Conservation (phyloP, 306 rosid genomes). For the Quercus engelmannii region DNA sequence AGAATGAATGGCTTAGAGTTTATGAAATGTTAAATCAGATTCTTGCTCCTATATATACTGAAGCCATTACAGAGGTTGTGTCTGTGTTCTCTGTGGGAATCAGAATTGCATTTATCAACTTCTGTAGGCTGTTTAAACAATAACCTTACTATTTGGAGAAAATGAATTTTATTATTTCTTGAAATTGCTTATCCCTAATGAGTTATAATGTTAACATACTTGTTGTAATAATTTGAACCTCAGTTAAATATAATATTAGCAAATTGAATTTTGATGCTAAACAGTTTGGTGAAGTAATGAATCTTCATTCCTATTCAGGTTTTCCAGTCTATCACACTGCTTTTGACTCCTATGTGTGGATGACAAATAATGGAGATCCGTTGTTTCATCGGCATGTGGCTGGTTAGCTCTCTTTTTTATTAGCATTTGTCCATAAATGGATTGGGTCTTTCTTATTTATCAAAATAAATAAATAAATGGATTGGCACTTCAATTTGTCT, state of each 20-base stretch:
- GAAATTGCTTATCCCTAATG: background rate
- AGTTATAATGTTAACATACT: background rate
- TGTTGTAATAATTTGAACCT: background rate
- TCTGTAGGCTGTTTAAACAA: background rate
- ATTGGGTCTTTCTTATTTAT: no score
- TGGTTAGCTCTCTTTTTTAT: constrained; percentile 40
- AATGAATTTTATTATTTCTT: background rate
- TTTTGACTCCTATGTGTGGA: constrained; percentile 87
- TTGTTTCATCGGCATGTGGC: constrained; percentile 84
- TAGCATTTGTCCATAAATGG: background rate
- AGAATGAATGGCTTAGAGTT: background rate
- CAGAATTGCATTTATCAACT: background rate
- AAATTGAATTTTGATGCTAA: background rate
- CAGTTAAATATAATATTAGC: background rate
- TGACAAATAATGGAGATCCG: constrained; percentile 85
- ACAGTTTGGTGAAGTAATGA: constrained; percentile 11
- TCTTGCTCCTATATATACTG: background rate
- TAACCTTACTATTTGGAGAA: background rate
- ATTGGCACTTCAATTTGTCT: background rate
- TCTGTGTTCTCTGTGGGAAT: background rate
- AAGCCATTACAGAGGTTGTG: background rate
- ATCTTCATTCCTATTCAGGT: constrained; percentile 38
- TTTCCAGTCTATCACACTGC: constrained; percentile 96
- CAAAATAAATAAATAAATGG: no score
- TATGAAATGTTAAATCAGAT: background rate